Evolutionary conservation across 176 grass and related monocot genomes (phyloP).

Genomic region (Carex kokanica): DNA sequence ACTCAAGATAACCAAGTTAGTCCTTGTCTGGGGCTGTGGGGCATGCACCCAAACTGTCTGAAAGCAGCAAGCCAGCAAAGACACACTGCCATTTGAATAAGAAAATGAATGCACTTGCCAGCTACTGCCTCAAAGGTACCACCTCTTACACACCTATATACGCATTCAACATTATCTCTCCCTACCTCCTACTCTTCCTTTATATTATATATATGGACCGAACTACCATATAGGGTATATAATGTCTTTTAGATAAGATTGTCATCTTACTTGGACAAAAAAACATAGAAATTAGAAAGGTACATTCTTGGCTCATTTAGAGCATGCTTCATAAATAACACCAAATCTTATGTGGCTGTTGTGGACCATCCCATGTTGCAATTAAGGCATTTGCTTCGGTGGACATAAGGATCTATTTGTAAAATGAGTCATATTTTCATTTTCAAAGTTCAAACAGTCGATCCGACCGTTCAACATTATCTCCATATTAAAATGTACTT

Average conservation of each 20-base stretch:
- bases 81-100: slow-evolving; percentile 2
- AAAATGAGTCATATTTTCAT: too few relatives aligned
- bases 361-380: neutral
- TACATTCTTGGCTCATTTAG: slow-evolving; percentile 6
- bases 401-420: too few relatives aligned
- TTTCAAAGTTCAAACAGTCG: too few relatives aligned
- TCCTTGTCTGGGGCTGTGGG: neutral
- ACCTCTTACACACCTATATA: neutral
- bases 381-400: too few relatives aligned
- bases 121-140: slow-evolving; percentile 1
- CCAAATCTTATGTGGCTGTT: neutral
- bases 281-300: neutral
- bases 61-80: slow-evolving; percentile 3
- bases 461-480: too few relatives aligned
- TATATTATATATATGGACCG: neutral
- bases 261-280: neutral
- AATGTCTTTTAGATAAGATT: slow-evolving; percentile 3
- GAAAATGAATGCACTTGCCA: slow-evolving; percentile 17
- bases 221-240: neutral
- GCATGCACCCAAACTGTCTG: neutral
- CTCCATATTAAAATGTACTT: too few relatives aligned
- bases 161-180: neutral
- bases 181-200: neutral
- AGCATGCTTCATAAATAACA: neutral
- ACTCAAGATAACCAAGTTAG: too few relatives aligned